phyloP scores from a whole-genome alignment of 2,329 filamentous ascomycete genomes.

The Tolypocladium ovalisporum region DNA sequence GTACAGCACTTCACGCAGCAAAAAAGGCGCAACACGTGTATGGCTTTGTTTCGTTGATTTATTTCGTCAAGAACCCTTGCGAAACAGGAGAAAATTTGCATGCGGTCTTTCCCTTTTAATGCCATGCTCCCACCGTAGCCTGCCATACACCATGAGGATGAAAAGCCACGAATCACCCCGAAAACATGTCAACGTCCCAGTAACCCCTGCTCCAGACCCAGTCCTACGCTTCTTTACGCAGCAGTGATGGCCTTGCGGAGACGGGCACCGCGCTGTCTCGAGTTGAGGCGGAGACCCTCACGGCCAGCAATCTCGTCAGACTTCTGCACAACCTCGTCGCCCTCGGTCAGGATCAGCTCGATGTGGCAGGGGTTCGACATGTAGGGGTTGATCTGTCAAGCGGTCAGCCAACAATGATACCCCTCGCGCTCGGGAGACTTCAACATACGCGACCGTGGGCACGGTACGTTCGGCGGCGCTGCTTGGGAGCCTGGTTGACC shows the following conservation, averaged over 20 bases:
- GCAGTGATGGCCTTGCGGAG: constrained; percentile 54
- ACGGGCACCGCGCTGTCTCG: constrained; percentile 78
- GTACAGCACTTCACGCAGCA: background rate
- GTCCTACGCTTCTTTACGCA: constrained; percentile 34
- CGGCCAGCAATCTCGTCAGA: constrained; percentile 67
- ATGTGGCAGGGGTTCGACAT: constrained; percentile 99
- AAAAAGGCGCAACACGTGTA: background rate
- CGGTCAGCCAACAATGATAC: background rate
- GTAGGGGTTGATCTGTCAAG: constrained; percentile 90
- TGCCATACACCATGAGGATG: constrained; percentile 26
- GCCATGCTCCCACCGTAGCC: constrained; percentile 26
- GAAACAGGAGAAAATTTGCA: constrained; percentile 19
- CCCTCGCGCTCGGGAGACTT: background rate
- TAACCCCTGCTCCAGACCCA: background rate
- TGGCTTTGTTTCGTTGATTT: constrained; percentile 11
- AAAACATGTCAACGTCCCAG: constrained; percentile 7
- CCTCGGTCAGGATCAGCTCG: constrained; percentile 98
- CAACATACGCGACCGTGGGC: constrained; percentile 96
- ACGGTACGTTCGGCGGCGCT: constrained; percentile 98
- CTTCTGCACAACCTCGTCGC: constrained; percentile 92
- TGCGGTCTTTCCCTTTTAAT: constrained; percentile 24
- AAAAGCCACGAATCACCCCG: constrained; percentile 23
- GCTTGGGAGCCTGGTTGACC: constrained; percentile 99
- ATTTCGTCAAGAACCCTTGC: constrained; percentile 26
- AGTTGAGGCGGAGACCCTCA: constrained; percentile 61